These are phyloP conservation scores for Byssothecium circinans DNA, from an alignment of 2,329 filamentous ascomycete species.

Conservation along the genomic window DNA sequence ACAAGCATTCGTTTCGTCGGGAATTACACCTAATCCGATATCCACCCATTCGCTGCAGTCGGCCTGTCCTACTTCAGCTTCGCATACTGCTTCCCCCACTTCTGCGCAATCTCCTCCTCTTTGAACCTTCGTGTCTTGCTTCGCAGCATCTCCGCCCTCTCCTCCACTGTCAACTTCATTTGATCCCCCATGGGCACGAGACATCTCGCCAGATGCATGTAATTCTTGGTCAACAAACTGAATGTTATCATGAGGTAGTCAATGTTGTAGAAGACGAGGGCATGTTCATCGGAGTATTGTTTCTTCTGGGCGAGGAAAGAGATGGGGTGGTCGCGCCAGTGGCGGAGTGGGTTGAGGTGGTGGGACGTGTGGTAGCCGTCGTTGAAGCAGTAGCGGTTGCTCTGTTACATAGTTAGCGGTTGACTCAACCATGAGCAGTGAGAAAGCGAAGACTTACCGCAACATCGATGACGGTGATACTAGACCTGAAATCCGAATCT, in stretches of 20 bases:
- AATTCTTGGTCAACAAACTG: conserved; percentile 69
- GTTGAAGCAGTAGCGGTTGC: conserved; percentile 80
- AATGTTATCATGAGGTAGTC: conserved; percentile 78
- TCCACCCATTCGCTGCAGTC: conserved; percentile 14
- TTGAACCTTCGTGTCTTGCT: conserved; percentile 67
- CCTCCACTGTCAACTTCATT: conserved; percentile 64
- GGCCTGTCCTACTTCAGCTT: conserved; percentile 21
- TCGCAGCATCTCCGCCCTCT: conserved; percentile 64
- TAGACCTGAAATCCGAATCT: conserved; percentile 75
- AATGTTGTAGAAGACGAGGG: conserved; percentile 78
- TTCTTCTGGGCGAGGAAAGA: conserved; percentile 71
- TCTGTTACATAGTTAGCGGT: conserved; percentile 50
- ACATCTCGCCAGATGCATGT: conserved; percentile 67
- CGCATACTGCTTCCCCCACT: conserved; percentile 52
- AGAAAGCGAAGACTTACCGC: conserved; percentile 56
- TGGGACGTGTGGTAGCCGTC: conserved; percentile 83
- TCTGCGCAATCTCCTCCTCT: conserved; percentile 64
- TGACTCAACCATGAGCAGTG: neutral
- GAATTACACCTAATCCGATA: too few relatives aligned
- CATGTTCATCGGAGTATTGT: conserved; percentile 66
- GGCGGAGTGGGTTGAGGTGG: conserved; percentile 74
- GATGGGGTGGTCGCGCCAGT: conserved; percentile 79
- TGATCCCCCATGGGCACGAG: conserved; percentile 75
- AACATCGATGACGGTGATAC: conserved; percentile 78
- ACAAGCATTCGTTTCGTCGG: too few relatives aligned